Base-by-base conservation (phyloP, 192 early-diverging fungal genomes). In the Umbelopsis isabellina region DNA sequence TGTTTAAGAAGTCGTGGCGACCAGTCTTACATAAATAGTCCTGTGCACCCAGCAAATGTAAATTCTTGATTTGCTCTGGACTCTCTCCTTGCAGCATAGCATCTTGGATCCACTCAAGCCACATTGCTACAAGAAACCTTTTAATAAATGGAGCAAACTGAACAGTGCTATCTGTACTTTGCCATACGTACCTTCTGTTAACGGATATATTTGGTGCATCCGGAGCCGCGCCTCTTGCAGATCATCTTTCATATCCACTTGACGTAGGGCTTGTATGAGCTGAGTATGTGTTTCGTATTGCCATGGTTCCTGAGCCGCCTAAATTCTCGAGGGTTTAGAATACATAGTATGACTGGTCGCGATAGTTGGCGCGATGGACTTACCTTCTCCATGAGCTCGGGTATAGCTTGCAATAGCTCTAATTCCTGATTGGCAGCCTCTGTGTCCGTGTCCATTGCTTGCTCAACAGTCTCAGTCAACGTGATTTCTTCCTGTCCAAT, bases 31-130 rank as follows among this genome's bases (percentile, higher is more conserved):
- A 94, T 37, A 91, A 72, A 55, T 94, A 94, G 44, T 94, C 91
- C 37, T 89, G 44, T 1, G 80, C 73, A 0, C 91, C 87, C 49
- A 71, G 33, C 18, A 76, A 58, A 67, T 87, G 93, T 2, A 94
- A 70, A 0, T 76, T 66, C 3, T 87, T 68, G 0, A 93, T 51
- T 10, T 69, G 70, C 27, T 68, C 51, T 67, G 84, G 88, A 45
- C 85, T 82, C n/a, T 83, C 82, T 44, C 83, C 85, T 49, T 85
- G 67, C 12, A 75, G 75, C 25, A 76, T 75, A 48, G 90, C 89
- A 68, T 91, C 90, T 35, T 90, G 72, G 52, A 93, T 87, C 91
- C 91, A 92, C 55, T 90, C 86, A 65, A 88, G 44, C 91, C 91
- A 94, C 25, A 93, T 74, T 13, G 82, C 91, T 93, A 77, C 16